Conservation (phyloP, 371 early-diverging fungal genomes). For the Apophysomyces ossiformis region DNA sequence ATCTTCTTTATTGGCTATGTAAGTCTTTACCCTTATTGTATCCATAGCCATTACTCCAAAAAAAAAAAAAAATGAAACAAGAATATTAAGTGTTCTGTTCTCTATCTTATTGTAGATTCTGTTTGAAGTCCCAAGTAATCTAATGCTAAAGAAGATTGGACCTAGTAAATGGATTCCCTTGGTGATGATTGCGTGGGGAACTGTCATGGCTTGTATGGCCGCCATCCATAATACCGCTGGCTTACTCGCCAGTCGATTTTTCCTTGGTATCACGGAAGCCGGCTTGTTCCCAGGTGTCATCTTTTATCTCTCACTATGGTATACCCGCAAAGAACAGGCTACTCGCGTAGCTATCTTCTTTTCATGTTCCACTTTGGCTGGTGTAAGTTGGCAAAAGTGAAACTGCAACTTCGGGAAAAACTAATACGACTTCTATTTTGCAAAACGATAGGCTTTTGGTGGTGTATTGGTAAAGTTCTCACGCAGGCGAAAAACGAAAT, state of each 20-base stretch:
- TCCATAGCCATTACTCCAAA: background rate
- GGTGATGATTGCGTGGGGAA: conserved; percentile 56
- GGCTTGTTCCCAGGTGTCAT: conserved; percentile 60
- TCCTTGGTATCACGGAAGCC: conserved; percentile 75
- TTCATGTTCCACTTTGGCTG: conserved; percentile 66
- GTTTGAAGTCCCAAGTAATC: conserved; percentile 75
- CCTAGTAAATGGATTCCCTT: conserved; percentile 76
- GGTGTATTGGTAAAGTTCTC: conserved; percentile 45
- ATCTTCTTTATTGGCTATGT: conserved; percentile 70
- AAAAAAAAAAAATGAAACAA: conserved; percentile 1
- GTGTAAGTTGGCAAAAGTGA: conserved; percentile 44
- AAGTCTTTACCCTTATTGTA: conserved; percentile 12
- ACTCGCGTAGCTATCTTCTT: conserved; percentile 75
- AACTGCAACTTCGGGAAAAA: background rate
- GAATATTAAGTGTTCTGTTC: background rate
- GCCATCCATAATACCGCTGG: conserved; percentile 47
- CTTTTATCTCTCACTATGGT: conserved; percentile 58
- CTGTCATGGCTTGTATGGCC: conserved; percentile 53
- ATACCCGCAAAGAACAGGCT: conserved; percentile 68
- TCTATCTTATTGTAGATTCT: conserved; percentile 43
- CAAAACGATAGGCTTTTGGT: conserved; percentile 47
- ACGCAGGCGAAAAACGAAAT: background rate
- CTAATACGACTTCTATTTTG: too few relatives aligned
- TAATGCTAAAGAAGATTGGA: conserved; percentile 66
- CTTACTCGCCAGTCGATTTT: conserved; percentile 65